Conservation (phyloP, 1,284 basidiomycete genomes). For the Puccinia horiana region DNA sequence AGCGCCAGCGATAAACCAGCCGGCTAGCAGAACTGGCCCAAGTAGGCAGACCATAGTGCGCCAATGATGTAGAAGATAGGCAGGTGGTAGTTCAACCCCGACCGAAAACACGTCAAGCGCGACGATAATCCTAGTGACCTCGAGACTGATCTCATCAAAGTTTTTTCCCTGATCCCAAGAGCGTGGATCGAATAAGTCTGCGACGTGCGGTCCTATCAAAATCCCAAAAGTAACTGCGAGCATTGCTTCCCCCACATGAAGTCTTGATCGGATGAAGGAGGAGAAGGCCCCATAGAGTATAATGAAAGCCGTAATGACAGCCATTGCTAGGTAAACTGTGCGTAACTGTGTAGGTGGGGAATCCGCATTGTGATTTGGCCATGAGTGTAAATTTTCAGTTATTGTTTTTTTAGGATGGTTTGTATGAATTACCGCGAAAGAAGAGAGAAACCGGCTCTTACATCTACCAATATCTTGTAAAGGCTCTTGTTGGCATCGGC, state of each 20-base stretch:
- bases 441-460: neutral
- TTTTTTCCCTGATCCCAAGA: constrained; percentile 65
- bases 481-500: neutral
- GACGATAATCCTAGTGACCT: constrained; percentile 89
- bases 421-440: too few species aligned
- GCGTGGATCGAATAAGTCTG: constrained; percentile 74
- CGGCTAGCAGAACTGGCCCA: constrained; percentile 59
- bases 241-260: constrained; percentile 95
- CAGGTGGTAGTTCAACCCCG: constrained; percentile 68
- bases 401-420: neutral
- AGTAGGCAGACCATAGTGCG: constrained; percentile 56
- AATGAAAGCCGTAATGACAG: neutral
- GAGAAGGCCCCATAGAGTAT: constrained; percentile 51
- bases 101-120: constrained; percentile 98
- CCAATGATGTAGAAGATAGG: constrained; percentile 58
- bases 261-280: constrained; percentile 50
- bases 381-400: neutral
- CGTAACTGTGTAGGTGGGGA: neutral
- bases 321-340: neutral
- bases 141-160: constrained; percentile 62
- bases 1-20: constrained; percentile 56
- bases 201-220: constrained; percentile 82
- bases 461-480: neutral
- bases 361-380: too few species aligned
- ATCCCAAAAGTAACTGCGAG: constrained; percentile 94